Conservation (phyloP, 441 rosid genomes). For the Mallotus japonicus region DNA sequence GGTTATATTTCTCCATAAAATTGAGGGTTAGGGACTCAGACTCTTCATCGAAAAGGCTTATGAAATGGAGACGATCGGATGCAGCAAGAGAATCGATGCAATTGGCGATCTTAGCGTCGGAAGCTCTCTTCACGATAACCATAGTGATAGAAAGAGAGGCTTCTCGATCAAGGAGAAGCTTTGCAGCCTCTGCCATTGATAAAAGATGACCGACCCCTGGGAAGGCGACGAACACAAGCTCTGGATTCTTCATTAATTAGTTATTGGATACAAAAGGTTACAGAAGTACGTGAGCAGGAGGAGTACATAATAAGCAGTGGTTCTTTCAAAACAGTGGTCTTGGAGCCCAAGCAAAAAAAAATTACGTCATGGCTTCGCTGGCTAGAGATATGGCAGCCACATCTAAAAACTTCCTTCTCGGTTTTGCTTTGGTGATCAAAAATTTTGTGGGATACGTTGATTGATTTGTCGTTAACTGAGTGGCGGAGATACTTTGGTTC, state of each 20-base stretch:
- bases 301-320: no score
- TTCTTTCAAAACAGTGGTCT: no score
- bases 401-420: no score
- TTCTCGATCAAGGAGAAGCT: conserved; percentile 41
- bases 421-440: no score
- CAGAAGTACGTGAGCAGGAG: no score
- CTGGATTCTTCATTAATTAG: conserved; percentile 27
- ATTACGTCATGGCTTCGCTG: no score
- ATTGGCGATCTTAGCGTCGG: neutral
- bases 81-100: conserved; percentile 23
- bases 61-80: conserved; percentile 26
- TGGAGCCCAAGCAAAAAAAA: no score
- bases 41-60: conserved; percentile 20
- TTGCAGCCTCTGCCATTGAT: conserved; percentile 44
- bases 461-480: no score
- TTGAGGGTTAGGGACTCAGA: neutral
- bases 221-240: conserved; percentile 49
- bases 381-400: no score
- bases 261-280: no score
- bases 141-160: conserved; percentile 45
- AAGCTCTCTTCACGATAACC: conserved; percentile 30
- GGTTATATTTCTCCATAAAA: conserved; percentile 24
- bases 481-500: no score
- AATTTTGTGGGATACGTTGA: no score
- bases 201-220: conserved; percentile 53